These are phyloP conservation scores for Cyamopsis tetragonoloba DNA, from an alignment of 306 rosid species.

Conservation along the genomic window DNA sequence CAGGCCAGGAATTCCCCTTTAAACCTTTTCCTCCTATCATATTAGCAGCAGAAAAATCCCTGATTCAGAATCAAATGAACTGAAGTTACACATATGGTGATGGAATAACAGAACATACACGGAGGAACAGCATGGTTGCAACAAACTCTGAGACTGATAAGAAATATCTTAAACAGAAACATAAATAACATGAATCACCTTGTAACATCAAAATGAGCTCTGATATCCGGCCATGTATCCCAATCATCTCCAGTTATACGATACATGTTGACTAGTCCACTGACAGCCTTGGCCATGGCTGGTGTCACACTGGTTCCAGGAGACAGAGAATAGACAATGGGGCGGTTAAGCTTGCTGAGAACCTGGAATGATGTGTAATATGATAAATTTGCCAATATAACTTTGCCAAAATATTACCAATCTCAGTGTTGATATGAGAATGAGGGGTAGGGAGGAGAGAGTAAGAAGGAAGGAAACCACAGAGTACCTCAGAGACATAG, in stretches of 20 bases:
- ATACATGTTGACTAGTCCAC: conserved; percentile 80
- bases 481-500: conserved; percentile 67
- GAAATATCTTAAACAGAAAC: conserved; percentile 5
- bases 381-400: conserved; percentile 2
- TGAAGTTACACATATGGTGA: neutral
- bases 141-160: conserved; percentile 8
- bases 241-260: conserved; percentile 95
- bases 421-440: neutral
- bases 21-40: conserved; percentile 77
- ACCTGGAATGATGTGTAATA: conserved; percentile 43
- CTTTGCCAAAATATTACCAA: neutral
- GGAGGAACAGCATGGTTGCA: neutral
- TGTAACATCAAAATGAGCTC: conserved; percentile 65
- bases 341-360: conserved; percentile 57
- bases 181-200: conserved; percentile 46
- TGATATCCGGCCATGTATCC: conserved; percentile 77
- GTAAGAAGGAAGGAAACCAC: neutral
- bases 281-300: conserved; percentile 67
- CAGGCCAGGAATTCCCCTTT: conserved; percentile 95
- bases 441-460: neutral
- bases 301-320: conserved; percentile 86
- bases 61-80: conserved; percentile 32
- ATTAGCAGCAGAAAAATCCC: conserved; percentile 69
- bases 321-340: conserved; percentile 75
- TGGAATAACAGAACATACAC: conserved; percentile 15